Base-by-base conservation (phyloP, 306 rosid species). In the Delonix regia region DNA sequence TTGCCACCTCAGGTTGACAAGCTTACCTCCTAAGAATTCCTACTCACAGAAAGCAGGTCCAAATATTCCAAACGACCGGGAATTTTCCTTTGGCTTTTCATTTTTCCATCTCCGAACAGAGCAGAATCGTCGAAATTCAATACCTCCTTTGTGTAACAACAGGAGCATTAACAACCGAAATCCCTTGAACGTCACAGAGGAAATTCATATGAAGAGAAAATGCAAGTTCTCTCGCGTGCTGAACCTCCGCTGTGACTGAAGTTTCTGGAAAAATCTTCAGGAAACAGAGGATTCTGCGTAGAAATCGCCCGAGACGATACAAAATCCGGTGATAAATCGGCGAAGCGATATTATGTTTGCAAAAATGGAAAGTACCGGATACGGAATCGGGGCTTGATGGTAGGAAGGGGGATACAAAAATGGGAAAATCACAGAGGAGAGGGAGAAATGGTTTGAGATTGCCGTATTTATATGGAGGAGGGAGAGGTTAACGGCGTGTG, bases 401-500 rank as follows among this genome's bases (percentile, higher is more conserved):
- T 18, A 24, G 14, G 51, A 39, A 25, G 52, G 44, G 39, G 51
- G 25, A 6, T 59, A 66, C 47, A 77, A 72, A 63, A 73, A 56
- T 49, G 9, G 66, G 56, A 61, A 75, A 76, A 34, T 22, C 5
- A 75, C 71, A 83, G 84, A 72, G 85, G 80, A 81, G 71, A 78
- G 86, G 78, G 57, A n/a, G 48, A 33, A 18, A 19, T 66, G n/a
- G 39, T 15, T 66, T 19, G 74, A 83, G 78, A 65, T 44, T 25
- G 52, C 24, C 11, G 73, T 88, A 87, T 87, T 85, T 91, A 91
- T 93, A 93, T 33, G 82, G 75, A 62, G 56, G 21, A 25, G 48
- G 28, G 0, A n/a, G 33, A 8, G 44, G 4, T 48, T 85, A 41
- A 88, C 97, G 91, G 74, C 90, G 90, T 87, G 7, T 44, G 55